These are phyloP conservation scores for Suhomyces canberraensis DNA, from an alignment of 805 yeast species.

Conservation along the genomic window DNA sequence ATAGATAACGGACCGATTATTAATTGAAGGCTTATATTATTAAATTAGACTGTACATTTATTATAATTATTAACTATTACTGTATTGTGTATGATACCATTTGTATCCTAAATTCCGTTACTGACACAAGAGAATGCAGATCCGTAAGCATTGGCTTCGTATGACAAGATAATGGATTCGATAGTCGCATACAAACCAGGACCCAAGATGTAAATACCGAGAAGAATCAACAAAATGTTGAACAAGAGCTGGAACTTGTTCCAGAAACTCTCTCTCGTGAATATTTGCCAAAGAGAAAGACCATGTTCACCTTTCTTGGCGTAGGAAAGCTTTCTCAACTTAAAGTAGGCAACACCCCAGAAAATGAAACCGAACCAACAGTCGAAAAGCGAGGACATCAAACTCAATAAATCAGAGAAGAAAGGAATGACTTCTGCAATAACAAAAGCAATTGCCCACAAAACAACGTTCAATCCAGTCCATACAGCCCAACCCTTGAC, in stretches of 20 bases:
- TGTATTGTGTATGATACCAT: no score
- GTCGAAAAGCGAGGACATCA: conserved; percentile 61
- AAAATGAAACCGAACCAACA: conserved; percentile 66
- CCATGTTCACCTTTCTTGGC: conserved; percentile 15
- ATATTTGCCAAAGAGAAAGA: conserved; percentile 23
- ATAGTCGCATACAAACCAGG: conserved; percentile 58
- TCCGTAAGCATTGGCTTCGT: conserved; percentile 48
- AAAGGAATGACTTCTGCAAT: conserved; percentile 66
- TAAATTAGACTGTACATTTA: no score
- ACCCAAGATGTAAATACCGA: conserved; percentile 55
- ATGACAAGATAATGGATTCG: conserved; percentile 51
- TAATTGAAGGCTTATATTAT: no score
- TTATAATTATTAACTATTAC: no score
- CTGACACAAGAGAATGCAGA: conserved; percentile 50
- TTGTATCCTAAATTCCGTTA: conserved; percentile 30
- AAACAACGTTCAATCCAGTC: conserved; percentile 39
- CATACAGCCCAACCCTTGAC: conserved; percentile 51
- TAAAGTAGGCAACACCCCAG: conserved; percentile 58
- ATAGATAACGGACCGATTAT: no score
- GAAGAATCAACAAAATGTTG: conserved; percentile 36
- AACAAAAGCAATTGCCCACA: conserved; percentile 55
- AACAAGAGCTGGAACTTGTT: conserved; percentile 37
- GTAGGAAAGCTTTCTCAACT: conserved; percentile 31
- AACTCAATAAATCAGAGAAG: conserved; percentile 52
- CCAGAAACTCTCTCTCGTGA: conserved; percentile 20